Base-by-base conservation (phyloP, 345 rosid species). In the Lumnitzera littorea region DNA sequence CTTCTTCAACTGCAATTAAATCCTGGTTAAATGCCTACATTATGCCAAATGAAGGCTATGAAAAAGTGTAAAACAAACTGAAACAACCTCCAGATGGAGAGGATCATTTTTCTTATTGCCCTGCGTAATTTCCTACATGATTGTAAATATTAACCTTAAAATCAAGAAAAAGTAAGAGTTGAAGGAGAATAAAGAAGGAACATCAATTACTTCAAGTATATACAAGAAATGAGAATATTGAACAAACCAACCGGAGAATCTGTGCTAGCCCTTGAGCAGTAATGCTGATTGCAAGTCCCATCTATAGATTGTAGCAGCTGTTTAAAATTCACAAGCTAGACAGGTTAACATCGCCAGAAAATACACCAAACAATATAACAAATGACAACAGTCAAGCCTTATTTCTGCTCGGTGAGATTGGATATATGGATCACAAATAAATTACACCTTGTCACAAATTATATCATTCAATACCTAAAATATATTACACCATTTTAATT, bases 221-320 rank as follows among this genome's bases (percentile, higher is more conserved):
- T 23, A 61, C 62, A 78, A 67, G 56, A 57, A 50, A 20, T 53
- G 56, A 50, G 46, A 54, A 51, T 62, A n/a, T 50, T 47, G 41
- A 50, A 17, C 48, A 27, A 82, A 67, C 79, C 49, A 46, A 77
- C 94, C 94, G 84, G 82, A 73, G 80, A 62, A 55, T 77, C 82
- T 62, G 49, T 61, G 63, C 51, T 72, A 31, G 62, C 62, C 51
- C 60, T 67, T 55, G 74, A 58, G 76, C 66, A 61, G 58, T 70
- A 65, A 50, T 70, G 86, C 64, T 69, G 68, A 62, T 64, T 74
- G 48, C 82, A 60, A 61, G 71, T 79, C 67, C 76, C 90, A 53
- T 86, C 80, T 62, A 83, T 76, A 72, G 72, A 70, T 58, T 82
- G 89, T 63, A 82, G 74, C 68, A 90, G 72, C 97, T 86, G 81